Evolutionary conservation across 176 grass and related monocot genomes (phyloP).

Genomic region (Eragrostis nindensis): DNA sequence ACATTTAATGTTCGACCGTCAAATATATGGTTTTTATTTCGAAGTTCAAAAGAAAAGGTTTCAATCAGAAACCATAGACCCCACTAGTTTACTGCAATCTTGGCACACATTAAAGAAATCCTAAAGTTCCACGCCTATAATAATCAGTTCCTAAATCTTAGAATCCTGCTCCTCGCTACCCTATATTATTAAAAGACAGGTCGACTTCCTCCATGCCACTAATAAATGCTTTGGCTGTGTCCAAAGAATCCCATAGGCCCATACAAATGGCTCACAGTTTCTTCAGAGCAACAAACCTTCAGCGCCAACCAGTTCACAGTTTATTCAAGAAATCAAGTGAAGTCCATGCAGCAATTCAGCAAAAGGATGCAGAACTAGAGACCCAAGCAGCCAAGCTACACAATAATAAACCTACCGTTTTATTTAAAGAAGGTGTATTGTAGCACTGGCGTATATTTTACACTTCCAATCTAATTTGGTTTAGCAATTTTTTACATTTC

Average conservation of each 20-base stretch:
- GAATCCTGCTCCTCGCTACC: background rate
- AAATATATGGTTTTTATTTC: background rate
- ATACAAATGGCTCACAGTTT: conserved; percentile 1
- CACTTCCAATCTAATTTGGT: background rate
- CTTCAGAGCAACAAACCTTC: background rate
- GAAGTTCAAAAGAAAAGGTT: background rate
- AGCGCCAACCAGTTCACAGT: background rate
- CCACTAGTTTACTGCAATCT: background rate
- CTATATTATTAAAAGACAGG: background rate
- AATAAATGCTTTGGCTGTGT: background rate
- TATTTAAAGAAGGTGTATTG: background rate
- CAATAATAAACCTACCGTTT: background rate
- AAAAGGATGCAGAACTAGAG: background rate
- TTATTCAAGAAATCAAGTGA: background rate
- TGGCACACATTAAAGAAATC: background rate
- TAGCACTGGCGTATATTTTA: no score
- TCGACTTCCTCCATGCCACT: background rate
- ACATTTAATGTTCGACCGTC: background rate
- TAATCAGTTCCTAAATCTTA: background rate
- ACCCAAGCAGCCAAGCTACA: background rate
- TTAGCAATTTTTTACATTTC: background rate
- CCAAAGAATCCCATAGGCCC: background rate
- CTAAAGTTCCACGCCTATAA: background rate
- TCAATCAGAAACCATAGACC: background rate
- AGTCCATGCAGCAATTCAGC: background rate